A percentile compares a stretch with the other conserved stretches of the same genome.
These are phyloP conservation scores for Calonectria naviculata DNA, from an alignment of 2,329 filamentous ascomycete species.

Conservation along the genomic window DNA sequence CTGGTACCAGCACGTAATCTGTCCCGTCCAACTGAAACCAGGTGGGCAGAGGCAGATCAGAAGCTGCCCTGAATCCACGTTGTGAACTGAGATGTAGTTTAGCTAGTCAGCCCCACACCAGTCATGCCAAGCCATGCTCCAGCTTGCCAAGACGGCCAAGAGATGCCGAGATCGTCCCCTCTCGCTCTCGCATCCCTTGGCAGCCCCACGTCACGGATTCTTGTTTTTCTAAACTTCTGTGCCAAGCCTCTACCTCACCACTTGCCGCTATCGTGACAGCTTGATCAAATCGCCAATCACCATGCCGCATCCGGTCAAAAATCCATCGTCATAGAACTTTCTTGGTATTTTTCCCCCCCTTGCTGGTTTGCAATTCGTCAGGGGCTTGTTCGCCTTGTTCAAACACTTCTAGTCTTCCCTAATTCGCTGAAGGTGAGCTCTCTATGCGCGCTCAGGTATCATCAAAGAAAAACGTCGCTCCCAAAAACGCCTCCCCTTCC, in stretches of 20 bases:
- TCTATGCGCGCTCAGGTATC: slow-evolving; percentile 41
- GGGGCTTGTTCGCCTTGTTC: background rate
- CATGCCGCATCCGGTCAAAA: background rate
- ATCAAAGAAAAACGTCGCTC: slow-evolving; percentile 34
- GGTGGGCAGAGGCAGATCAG: background rate
- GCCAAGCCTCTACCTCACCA: background rate
- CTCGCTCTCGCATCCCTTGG: background rate
- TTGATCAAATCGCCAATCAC: background rate
- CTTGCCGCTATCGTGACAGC: background rate
- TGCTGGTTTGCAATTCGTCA: background rate
- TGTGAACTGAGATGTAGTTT: background rate
- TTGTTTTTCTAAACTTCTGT: background rate
- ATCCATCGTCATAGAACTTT: background rate
- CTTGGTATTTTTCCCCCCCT: background rate
- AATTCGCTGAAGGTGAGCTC: slow-evolving; percentile 31
- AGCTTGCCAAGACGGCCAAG: slow-evolving; percentile 37
- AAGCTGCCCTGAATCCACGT: background rate
- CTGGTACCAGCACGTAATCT: background rate
- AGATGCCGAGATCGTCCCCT: slow-evolving; percentile 38
- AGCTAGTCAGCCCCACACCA: background rate
- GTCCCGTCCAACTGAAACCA: background rate
- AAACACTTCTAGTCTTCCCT: background rate
- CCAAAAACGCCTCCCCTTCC: slow-evolving; percentile 33
- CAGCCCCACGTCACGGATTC: background rate
- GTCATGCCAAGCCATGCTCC: background rate